Evolutionary conservation across 176 grass and related monocot species (phyloP), one percentile per base, ranked within the genome.

Genomic region (Ensete ventricosum): DNA sequence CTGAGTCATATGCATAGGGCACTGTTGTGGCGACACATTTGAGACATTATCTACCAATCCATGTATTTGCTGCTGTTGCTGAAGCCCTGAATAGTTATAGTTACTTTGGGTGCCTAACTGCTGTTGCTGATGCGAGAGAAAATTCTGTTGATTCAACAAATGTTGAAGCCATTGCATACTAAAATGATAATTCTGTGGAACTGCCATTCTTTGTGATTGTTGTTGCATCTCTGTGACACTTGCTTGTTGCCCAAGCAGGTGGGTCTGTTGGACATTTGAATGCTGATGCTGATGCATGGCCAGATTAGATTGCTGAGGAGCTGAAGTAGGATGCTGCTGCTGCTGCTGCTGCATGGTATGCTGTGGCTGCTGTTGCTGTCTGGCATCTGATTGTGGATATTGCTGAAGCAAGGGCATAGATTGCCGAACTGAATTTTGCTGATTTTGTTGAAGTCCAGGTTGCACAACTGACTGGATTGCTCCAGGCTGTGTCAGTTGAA

Each of bases 111-210:
- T 50, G 60, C 59, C 71, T 75, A 89, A 78, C 43, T 85, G 87
- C n/a, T 92, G 86, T 53, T 78, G 59, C 77, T 92, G 90, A 66
- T 92, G 82, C 53, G 82, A 81, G 62, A 86, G 67, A 64, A 89
- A 85, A 62, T 82, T 77, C 50, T 93, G 86, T 86, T 89, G 94
- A 77, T 89, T 92, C 77, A 89, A 34, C 73, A 94, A 87, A 69
- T 94, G 90, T 76, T 87, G 87, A 58, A 79, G 49, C 69, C 90
- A 87, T 62, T 93, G 94, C 80, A 93, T 83, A 70, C 79, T 87
- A 79, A 89, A 70, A 82, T 89, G 77, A 87, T 71, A 85, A 82
- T 87, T 92, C 69, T 87, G 84, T 65, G 89, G 90, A 81, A 85
- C 82, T 79, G 84, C 82, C 72, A 93, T 53, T 75, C 90, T 81